Conservation (phyloP, 495 filamentous ascomycete genomes). For the Lindgomyces ingoldianus region DNA sequence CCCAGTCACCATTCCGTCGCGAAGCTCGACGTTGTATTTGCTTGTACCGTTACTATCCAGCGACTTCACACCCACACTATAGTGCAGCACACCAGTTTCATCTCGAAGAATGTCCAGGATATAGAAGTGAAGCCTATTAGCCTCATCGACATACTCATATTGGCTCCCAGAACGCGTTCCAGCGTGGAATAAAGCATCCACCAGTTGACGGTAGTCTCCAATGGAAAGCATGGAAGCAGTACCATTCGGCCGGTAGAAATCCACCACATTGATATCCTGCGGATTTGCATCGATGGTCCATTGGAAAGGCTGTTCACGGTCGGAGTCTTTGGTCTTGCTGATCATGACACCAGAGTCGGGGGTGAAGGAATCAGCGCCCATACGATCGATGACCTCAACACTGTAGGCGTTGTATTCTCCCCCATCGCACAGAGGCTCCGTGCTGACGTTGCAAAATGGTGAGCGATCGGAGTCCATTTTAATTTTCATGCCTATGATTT, state of each 20-base stretch:
- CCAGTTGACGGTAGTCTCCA: constrained; percentile 49
- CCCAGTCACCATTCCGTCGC: constrained; percentile 29
- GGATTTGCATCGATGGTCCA: constrained; percentile 51
- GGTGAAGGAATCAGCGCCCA: constrained; percentile 49
- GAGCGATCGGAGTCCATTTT: constrained; percentile 40
- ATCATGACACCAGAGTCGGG: constrained; percentile 50
- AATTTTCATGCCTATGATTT: constrained; percentile 47
- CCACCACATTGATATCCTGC: constrained; percentile 39
- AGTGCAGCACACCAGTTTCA: constrained; percentile 42
- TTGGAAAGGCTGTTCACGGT: constrained; percentile 44
- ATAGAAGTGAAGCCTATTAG: constrained; percentile 48
- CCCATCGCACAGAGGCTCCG: constrained; percentile 48
- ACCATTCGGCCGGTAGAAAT: constrained; percentile 29
- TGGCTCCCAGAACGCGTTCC: constrained; percentile 47
- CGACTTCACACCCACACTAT: constrained; percentile 45
- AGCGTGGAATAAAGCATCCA: constrained; percentile 50
- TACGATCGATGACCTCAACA: constrained; percentile 49
- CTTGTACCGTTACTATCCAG: constrained; percentile 41
- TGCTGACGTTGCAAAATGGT: constrained; percentile 42
- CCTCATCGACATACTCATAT: constrained; percentile 46
- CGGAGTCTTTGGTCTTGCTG: constrained; percentile 44
- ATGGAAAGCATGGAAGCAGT: constrained; percentile 34
- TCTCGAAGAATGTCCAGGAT: constrained; percentile 45
- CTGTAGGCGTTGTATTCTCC: constrained; percentile 48
- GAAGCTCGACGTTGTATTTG: constrained; percentile 40